Percentiles rank a stretch among this genome's conserved stretches.
Conservation (phyloP, 2,329 filamentous ascomycete genomes). For the Fusarium sp. region DNA sequence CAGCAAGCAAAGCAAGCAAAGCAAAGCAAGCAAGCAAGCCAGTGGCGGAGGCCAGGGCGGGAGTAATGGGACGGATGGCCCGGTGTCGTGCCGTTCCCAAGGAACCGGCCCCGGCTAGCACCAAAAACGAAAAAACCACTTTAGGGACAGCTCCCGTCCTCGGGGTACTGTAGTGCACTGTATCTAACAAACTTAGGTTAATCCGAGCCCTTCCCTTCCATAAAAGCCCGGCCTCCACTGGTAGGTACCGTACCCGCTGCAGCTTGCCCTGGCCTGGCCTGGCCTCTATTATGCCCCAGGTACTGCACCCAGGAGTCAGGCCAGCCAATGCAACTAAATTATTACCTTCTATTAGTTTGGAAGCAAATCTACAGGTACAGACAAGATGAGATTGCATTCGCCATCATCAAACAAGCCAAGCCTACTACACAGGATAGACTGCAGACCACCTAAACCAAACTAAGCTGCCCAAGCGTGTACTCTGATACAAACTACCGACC, state of each 20-base stretch:
- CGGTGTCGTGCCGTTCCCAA: conserved; percentile 56
- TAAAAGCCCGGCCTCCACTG: background rate
- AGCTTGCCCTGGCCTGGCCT: background rate
- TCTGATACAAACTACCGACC: background rate
- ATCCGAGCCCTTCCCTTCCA: too few relatives aligned
- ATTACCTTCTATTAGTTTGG: background rate
- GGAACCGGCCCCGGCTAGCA: conserved; percentile 49
- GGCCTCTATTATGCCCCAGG: background rate
- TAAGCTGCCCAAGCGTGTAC: background rate
- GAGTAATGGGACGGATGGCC: conserved; percentile 55
- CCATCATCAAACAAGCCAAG: background rate
- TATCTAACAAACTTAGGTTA: background rate
- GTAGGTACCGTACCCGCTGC: conserved; percentile 11
- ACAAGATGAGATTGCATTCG: background rate
- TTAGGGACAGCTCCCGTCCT: conserved; percentile 19
- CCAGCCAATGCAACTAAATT: background rate
- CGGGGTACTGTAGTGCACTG: conserved; percentile 16
- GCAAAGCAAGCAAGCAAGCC: conserved; percentile 22
- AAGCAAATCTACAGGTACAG: background rate
- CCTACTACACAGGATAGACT: background rate
- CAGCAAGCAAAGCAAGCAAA: background rate
- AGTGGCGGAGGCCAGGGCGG: conserved; percentile 51
- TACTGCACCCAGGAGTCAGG: background rate
- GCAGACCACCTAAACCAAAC: background rate
- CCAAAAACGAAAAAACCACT: conserved; percentile 30